Base-by-base conservation (phyloP, 768 basidiomycete species). In the Tylopilus subfusipes region DNA sequence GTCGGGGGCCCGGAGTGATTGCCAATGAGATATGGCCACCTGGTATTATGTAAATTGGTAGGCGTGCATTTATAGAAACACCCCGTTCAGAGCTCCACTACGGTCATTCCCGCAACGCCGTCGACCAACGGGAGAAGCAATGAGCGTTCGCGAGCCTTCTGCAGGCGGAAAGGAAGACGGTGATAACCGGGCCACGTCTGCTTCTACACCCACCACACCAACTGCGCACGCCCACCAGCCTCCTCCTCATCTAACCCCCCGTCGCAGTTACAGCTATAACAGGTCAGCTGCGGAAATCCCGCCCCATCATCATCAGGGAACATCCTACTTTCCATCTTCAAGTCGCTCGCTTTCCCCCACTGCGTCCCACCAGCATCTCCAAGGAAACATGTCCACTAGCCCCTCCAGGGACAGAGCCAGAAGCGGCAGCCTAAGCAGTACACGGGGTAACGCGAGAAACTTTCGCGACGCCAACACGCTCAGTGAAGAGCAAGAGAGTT, bases 401-500 rank as follows among this genome's bases (percentile, higher is more conserved):
- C 80, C 84, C 7, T 73, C 75, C 16, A 75, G 73, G 48, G 73
- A 77, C 30, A 73, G 77, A 18, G 69, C 72, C 4, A 78, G 88
- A 60, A 89, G 86, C 65, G 78, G 78, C 33, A 89, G 88, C 62
- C 70, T 79, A 50, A 78, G 81, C 65, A 84, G 84, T 62, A 79
- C 82, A 29, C 80, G 77, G 48, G 76, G 76, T 18, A 73, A 78
- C 38, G 63, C 75, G 34, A 76, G 78, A 55, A 66, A 73, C 4
- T 69, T 75, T 57, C 74, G 73, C 46, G 82, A 83, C 29, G 69
- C 74, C 46, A 66, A 70, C 24, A 47, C 64, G 27, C 65, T 83
- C 29, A 78, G 80, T 57, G 84, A 83, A 62, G 80, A 77, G 52
- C 78, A 82, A 42, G 84, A 82, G 48, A 78, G 78, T 36, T 60